These are phyloP conservation scores for Malus hybrid DNA, from an alignment of 331 rosid species.

Conservation along the genomic window DNA sequence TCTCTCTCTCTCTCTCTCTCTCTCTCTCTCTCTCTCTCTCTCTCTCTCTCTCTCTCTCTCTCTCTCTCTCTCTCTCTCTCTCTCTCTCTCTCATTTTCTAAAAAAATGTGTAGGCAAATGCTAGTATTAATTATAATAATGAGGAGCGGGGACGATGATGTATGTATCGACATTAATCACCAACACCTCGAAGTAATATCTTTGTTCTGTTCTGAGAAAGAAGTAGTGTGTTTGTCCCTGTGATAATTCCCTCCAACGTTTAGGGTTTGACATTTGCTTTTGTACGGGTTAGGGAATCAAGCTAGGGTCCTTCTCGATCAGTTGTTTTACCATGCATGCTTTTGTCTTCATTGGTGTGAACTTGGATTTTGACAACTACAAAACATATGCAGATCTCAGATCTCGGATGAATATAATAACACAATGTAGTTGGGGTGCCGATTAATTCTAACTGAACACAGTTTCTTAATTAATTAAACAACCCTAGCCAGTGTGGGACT, in stretches of 20 bases:
- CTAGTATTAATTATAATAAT: no score
- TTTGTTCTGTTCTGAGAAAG: background rate
- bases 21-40: no score
- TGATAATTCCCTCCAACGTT: background rate
- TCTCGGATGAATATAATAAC: background rate
- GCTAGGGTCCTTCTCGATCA: background rate
- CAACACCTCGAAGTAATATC: background rate
- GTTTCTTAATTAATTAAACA: background rate
- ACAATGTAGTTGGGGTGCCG: no score
- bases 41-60: no score
- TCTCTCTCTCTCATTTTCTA: no score
- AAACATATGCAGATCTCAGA: background rate
- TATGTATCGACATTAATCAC: background rate
- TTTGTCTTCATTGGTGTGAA: background rate
- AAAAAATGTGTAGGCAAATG: no score
- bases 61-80: no score
- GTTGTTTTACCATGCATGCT: background rate
- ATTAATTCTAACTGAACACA: background rate
- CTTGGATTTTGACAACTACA: background rate
- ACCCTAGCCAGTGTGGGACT: background rate
- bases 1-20: no score
- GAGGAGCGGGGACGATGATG: background rate
- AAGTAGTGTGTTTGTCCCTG: background rate
- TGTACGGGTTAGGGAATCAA: background rate
- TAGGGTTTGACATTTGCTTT: background rate